Conservation (phyloP, 495 filamentous ascomycete genomes). For the Penicillium fimorum region DNA sequence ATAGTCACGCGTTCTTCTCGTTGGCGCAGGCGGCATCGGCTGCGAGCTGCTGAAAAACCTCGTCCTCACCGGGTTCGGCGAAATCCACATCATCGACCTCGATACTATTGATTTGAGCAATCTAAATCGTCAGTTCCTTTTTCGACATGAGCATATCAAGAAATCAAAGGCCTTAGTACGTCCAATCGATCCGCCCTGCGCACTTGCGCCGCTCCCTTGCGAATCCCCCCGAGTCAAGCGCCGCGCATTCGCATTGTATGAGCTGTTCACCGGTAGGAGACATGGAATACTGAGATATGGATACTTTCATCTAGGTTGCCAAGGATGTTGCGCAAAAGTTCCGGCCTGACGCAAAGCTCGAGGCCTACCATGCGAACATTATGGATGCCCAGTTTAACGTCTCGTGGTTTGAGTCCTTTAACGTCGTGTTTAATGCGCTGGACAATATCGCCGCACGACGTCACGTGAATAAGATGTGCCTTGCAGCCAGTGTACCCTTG, state of each 20-base stretch:
- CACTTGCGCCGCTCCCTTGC: constrained; percentile 15
- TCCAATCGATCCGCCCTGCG: constrained; percentile 12
- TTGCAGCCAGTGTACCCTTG: constrained; percentile 85
- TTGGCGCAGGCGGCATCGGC: constrained; percentile 95
- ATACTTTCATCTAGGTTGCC: constrained; percentile 64
- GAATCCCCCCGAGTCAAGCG: background rate
- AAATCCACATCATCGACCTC: constrained; percentile 93
- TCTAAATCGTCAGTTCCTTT: constrained; percentile 96
- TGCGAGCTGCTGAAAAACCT: constrained; percentile 98
- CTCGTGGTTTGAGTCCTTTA: constrained; percentile 82
- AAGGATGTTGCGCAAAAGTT: constrained; percentile 90
- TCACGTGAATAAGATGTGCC: constrained; percentile 97
- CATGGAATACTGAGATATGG: constrained; percentile 21
- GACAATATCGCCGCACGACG: constrained; percentile 94
- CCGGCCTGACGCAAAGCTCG: constrained; percentile 83
- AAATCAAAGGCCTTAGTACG: constrained; percentile 92
- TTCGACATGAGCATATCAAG: constrained; percentile 96
- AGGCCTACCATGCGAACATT: constrained; percentile 92
- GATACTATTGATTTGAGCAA: constrained; percentile 99
- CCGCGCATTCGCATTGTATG: background rate
- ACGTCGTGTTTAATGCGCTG: constrained; percentile 91
- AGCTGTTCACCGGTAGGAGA: background rate
- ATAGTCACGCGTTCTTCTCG: constrained; percentile 86
- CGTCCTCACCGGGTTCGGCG: constrained; percentile 87
- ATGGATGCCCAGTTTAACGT: constrained; percentile 90